Evolutionary conservation across 2,329 filamentous ascomycete species (phyloP), one percentile per base, ranked within the genome.

Genomic region (Beauveria caledonica): DNA sequence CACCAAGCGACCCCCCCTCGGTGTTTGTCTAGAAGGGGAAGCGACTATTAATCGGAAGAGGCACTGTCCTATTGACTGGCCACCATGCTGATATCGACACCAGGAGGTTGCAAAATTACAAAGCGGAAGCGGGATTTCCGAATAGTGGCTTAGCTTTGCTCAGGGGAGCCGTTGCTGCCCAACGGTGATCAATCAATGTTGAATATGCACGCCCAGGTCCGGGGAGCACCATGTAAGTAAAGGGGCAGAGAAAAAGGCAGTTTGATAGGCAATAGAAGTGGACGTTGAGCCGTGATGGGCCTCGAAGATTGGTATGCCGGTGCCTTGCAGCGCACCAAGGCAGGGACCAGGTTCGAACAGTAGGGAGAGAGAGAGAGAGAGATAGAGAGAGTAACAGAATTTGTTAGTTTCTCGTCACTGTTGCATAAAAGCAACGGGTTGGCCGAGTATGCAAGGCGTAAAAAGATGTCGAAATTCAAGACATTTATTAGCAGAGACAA

Each of bases 401-500:
- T n/a, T n/a, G n/a, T n/a, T n/a, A n/a, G n/a, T n/a, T n/a, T n/a
- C n/a, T n/a, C n/a, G n/a, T n/a, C n/a, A n/a, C n/a, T n/a, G n/a
- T n/a, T 48, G 53, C 53, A 33, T 46, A 17, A 44, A 54, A 48
- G 44, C 19, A 17, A 23, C 21, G 17, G 8, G 23, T 27, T 46
- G 33, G 33, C 5, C 25, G 25, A 46, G 17, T 19, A 49, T 58
- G 54, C 54, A 58, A 49, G 29, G 52, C 50, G 42, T 17, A 25
- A 6, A 36, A 36, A n/a, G 7, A 11, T n/a, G 17, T 56, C 40
- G 40, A 46, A 27, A 11, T 57, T 25, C 33, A 44, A 57, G 54
- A 57, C 44, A 57, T 39, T 39, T 29, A 57, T 39, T 39, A 25
- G 15, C 54, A 58, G 54, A 49, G 54, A 49, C 54, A 58, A 40